phyloP scores from a whole-genome alignment of 2,329 filamentous ascomycete genomes.

The Aspergillus pseudoviridinutans region DNA sequence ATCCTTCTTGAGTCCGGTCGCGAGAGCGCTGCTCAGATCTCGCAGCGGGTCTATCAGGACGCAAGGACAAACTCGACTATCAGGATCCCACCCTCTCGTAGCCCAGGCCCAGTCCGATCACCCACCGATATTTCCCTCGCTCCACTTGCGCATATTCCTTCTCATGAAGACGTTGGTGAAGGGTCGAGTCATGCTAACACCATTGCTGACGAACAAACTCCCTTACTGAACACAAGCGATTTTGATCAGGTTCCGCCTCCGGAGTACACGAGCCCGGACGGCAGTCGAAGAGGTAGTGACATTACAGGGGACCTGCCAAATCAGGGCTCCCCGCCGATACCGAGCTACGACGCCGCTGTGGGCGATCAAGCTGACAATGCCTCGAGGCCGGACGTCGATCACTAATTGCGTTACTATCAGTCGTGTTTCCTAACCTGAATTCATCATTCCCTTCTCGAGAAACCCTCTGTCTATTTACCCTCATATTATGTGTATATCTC shows the following conservation, averaged over 20 bases:
- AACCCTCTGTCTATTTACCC: neutral
- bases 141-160: conserved; percentile 69
- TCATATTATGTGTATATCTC: neutral
- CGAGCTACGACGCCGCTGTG: conserved; percentile 76
- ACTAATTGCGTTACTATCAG: neutral
- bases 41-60: conserved; percentile 44
- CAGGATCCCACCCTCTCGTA: conserved; percentile 68
- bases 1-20: conserved; percentile 86
- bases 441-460: neutral
- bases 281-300: conserved; percentile 54
- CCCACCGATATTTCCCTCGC: conserved; percentile 95
- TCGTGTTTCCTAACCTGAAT: neutral
- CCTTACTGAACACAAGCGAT: conserved; percentile 26
- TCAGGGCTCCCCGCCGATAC: conserved; percentile 65
- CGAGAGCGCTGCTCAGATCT: conserved; percentile 45
- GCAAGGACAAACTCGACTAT: conserved; percentile 75
- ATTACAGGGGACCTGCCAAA: conserved; percentile 53
- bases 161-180: conserved; percentile 65
- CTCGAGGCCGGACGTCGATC: neutral
- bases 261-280: conserved; percentile 54
- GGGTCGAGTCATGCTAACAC: conserved; percentile 55
- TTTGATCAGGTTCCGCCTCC: conserved; percentile 31
- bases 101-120: conserved; percentile 82
- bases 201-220: conserved; percentile 20
- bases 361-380: conserved; percentile 25